A percentile compares a stretch with the other conserved stretches of the same genome.
Conservation (phyloP, 257 asterid species). For the Solanum chmielewskii region DNA sequence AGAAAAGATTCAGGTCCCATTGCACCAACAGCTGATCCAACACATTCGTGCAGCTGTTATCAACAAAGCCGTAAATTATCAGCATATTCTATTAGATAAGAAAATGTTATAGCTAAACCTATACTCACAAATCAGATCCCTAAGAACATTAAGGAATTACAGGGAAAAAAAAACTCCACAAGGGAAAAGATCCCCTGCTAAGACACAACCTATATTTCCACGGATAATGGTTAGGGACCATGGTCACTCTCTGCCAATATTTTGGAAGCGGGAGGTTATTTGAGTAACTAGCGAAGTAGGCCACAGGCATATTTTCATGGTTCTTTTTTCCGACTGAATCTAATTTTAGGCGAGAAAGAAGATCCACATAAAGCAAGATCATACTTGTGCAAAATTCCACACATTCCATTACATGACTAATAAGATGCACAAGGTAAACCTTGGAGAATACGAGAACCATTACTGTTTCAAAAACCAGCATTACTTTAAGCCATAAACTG, state of each 20-base stretch:
- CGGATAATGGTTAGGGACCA: background rate
- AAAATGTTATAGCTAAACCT: background rate
- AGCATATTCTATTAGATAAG: background rate
- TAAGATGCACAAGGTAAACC: background rate
- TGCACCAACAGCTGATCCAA: constrained; percentile 81
- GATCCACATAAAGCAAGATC: background rate
- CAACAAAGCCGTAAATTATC: background rate
- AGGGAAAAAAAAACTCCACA: background rate
- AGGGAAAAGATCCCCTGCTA: background rate
- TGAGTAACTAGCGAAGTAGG: background rate
- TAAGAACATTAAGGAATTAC: background rate
- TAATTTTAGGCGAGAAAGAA: background rate
- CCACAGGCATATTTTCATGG: background rate
- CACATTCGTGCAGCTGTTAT: constrained; percentile 82
- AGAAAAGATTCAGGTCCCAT: constrained; percentile 81
- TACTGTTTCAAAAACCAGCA: background rate
- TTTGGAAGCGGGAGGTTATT: background rate
- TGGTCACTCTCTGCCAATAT: background rate
- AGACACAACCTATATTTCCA: background rate
- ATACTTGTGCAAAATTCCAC: background rate
- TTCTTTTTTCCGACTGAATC: background rate
- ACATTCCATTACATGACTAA: background rate
- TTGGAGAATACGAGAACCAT: background rate
- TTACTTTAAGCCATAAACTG: background rate
- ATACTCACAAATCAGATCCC: background rate